Evolutionary conservation across 345 rosid genomes (phyloP).

Genomic region (Erucastrum elatum): DNA sequence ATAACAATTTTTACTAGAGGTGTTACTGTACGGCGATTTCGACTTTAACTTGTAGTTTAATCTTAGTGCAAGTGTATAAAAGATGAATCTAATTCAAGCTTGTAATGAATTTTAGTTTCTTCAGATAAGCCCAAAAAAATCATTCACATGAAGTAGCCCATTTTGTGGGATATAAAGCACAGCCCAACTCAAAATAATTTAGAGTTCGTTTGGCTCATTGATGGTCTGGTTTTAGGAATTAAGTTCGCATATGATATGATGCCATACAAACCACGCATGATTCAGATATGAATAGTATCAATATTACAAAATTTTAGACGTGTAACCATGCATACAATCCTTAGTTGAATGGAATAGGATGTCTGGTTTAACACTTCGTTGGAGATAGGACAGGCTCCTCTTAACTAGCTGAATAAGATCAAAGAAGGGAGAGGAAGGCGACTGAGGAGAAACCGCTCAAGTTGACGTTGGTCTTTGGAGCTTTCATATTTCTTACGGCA

Average conservation of each 20-base stretch:
- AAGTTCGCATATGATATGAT: not conserved
- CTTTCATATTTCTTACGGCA: too few species aligned
- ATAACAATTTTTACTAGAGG: not conserved
- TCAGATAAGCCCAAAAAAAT: not conserved
- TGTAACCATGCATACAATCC: not conserved
- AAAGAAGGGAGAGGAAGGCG: too few species aligned
- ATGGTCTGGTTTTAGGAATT: not conserved
- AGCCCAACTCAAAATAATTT: not conserved
- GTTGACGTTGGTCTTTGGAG: too few species aligned
- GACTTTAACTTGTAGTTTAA: not conserved
- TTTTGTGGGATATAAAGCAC: not conserved
- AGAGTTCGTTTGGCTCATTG: not conserved
- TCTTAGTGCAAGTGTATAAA: not conserved
- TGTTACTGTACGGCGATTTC: not conserved
- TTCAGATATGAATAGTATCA: not conserved
- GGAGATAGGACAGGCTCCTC: not conserved
- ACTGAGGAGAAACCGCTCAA: too few species aligned
- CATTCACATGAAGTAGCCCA: not conserved
- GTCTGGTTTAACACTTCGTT: too few species aligned
- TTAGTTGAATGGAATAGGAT: too few species aligned
- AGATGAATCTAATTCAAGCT: not conserved
- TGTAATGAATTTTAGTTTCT: not conserved
- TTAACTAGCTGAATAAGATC: too few species aligned
- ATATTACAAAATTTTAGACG: not conserved
- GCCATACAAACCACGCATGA: not conserved